Evolutionary conservation across 2,329 filamentous ascomycete genomes (phyloP), one percentile per base, ranked within the genome.

Genomic region (Penicillium sp.): DNA sequence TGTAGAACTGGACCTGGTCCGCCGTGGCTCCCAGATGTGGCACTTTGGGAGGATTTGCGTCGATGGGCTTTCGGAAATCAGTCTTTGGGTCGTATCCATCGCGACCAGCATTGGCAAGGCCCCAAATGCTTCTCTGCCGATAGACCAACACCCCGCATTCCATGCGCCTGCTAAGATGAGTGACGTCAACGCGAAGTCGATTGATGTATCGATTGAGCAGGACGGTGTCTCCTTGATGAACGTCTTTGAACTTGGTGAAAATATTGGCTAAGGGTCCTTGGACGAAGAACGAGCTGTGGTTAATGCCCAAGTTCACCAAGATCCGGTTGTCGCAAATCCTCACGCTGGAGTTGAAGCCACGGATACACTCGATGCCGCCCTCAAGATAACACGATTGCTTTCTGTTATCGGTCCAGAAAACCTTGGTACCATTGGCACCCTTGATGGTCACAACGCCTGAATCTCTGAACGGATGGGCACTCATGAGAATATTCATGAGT

Each of bases 221-320:
- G 0, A n/a, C 5, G 8, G 28, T 42, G 1, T 56, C 33, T 0
- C 31, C 1, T 1, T 28, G 33, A 20, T 38, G n/a, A 1, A 32
- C 3, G 1, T 4, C 3, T 4, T 12, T 2, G 43, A 52, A 54
- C 2, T 42, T 47, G 1, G 8, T 2, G 5, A 47, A 12, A 12
- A 50, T 31, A 1, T 23, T 13, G 0, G 1, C 9, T 45, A 60
- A 18, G 1, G 39, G 20, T 5, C 39, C 40, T 5, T 37, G 37
- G 0, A 7, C 15, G 32, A 46, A 60, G 40, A 61, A 59, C 3
- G 58, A 49, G 3, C 51, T 52, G 39, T 61, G 58, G 23, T 51
- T 60, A 20, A 60, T 51, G 31, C 57, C 59, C 37, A 61, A 23
- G 33, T 61, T 61, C 2, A 61, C 41, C 13, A 59, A 38, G 28